Evolutionary conservation across 371 early-diverging fungal species (phyloP).

Genomic region (Lichtheimia ornata): DNA sequence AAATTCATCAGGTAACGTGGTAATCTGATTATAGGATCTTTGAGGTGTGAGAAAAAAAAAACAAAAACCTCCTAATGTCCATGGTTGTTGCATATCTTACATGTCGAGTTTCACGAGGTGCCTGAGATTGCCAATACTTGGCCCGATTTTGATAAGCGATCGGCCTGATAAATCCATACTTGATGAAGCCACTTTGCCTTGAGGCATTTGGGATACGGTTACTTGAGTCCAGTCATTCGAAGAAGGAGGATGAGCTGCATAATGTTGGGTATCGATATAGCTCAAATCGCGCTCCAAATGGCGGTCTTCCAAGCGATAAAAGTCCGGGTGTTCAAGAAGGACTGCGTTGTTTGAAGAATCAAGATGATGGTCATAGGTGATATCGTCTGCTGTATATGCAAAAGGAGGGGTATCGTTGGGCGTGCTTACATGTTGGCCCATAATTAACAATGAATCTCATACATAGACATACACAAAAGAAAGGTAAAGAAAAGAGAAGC

Average conservation of each 20-base stretch:
- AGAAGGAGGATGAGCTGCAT: constrained; percentile 8
- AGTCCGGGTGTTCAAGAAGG: constrained; percentile 1
- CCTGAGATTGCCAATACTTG: constrained; percentile 29
- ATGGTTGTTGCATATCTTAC: constrained; percentile 20
- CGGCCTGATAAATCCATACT: constrained; percentile 30
- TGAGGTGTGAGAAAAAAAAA: too few relatives aligned
- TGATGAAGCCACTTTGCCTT: constrained; percentile 11
- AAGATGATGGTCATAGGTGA: too few relatives aligned
- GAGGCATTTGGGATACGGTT: neutral
- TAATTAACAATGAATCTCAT: neutral
- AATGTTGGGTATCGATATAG: constrained; percentile 31
- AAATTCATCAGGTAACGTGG: constrained; percentile 53
- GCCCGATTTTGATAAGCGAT: constrained; percentile 33
- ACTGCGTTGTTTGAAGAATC: neutral
- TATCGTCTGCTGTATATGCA: constrained; percentile 5
- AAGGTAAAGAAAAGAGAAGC: too few relatives aligned
- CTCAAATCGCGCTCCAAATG: constrained; percentile 23
- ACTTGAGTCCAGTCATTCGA: neutral
- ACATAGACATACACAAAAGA: too few relatives aligned
- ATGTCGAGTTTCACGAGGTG: constrained; percentile 38
- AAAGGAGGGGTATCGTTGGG: neutral
- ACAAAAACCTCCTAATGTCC: too few relatives aligned
- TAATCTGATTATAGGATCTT: constrained; percentile 16
- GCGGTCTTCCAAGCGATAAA: neutral
- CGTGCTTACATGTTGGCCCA: constrained; percentile 5